Conservation (phyloP, 306 rosid species). For the Alnus rubra region DNA sequence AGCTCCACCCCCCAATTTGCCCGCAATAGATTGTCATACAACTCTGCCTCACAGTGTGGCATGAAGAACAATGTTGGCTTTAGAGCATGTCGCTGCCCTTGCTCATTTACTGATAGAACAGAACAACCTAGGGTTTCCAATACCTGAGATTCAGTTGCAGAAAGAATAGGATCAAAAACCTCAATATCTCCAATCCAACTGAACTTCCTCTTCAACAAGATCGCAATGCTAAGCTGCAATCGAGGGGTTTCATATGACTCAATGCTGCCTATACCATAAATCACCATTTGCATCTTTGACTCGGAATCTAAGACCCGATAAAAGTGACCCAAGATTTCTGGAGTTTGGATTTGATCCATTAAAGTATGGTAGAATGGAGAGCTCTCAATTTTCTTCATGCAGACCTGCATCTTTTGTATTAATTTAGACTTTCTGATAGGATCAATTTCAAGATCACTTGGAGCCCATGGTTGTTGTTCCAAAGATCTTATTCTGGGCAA, state of each 20-base stretch:
- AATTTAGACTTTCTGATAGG: conserved; percentile 46
- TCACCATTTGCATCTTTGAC: conserved; percentile 63
- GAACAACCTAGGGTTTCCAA: conserved; percentile 63
- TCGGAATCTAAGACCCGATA: conserved; percentile 49
- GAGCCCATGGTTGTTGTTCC: conserved; percentile 56
- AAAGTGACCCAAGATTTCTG: conserved; percentile 37
- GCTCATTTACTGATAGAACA: conserved; percentile 65
- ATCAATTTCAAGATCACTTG: conserved; percentile 53
- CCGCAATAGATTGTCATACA: conserved; percentile 74
- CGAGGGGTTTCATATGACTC: conserved; percentile 68
- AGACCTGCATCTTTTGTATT: conserved; percentile 55
- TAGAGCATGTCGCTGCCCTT: conserved; percentile 57
- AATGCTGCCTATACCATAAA: conserved; percentile 86
- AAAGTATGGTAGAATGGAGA: conserved; percentile 60
- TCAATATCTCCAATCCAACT: conserved; percentile 68
- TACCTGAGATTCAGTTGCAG: conserved; percentile 54
- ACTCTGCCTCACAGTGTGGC: conserved; percentile 87
- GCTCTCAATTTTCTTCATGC: conserved; percentile 45
- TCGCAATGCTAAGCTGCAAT: conserved; percentile 67
- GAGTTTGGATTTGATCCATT: conserved; percentile 47
- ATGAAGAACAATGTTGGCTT: conserved; percentile 71
- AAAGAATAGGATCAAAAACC: conserved; percentile 87
- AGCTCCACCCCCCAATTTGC: conserved; percentile 65
- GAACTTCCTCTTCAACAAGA: conserved; percentile 52
- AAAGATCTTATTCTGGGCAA: conserved; percentile 20